Base-by-base conservation (phyloP, 495 filamentous ascomycete species). In the Beverwykella pulmonaria region DNA sequence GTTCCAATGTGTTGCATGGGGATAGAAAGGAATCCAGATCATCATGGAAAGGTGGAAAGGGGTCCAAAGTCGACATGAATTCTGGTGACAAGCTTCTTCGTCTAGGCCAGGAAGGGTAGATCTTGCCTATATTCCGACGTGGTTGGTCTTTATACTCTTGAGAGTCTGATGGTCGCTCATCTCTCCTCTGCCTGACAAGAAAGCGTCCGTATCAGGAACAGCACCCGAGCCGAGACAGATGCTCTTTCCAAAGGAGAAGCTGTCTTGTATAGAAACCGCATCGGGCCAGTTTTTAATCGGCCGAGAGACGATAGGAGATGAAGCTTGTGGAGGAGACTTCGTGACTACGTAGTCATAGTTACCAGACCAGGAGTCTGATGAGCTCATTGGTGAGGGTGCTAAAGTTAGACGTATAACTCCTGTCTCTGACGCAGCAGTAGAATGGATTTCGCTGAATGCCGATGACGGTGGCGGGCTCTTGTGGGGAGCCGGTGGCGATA, bases 311-410 rank as follows among this genome's bases (percentile, higher is more conserved):
- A 3, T 12, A 59, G 41, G 41, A 19, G 26, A 39, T 19, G 53
- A 34, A 1, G 14, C 20, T 8, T 8, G n/a, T 32, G n/a, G 19
- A 23, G 27, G 41, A 23, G 15, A 9, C 5, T 52, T 34, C 2
- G n/a, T 20, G 9, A 44, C 26, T 1, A 65, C 17, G 36, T 59
- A 65, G 29, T 46, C 48, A 19, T 53, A 65, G 29, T 65, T 53
- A 20, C 47, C 62, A 19, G 54, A 65, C 62, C 62, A 65, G 19
- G 62, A 58, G 23, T 53, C 53, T 1, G 62, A 65, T 8, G 46
- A 53, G 41, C 26, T 58, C n/a, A 23, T 9, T 7, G 20, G 54
- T 15, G 23, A 39, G 25, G 8, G 25, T n/a, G 4, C 19, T 25
- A 39, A n/a, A 15, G 20, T 14, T 20, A 27, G 25, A 14, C 1